A percentile compares a stretch with the other conserved stretches of the same genome.
These are phyloP conservation scores for Penicillium fuscoglaucum DNA, from an alignment of 2,329 filamentous ascomycete genomes.

Conservation along the genomic window DNA sequence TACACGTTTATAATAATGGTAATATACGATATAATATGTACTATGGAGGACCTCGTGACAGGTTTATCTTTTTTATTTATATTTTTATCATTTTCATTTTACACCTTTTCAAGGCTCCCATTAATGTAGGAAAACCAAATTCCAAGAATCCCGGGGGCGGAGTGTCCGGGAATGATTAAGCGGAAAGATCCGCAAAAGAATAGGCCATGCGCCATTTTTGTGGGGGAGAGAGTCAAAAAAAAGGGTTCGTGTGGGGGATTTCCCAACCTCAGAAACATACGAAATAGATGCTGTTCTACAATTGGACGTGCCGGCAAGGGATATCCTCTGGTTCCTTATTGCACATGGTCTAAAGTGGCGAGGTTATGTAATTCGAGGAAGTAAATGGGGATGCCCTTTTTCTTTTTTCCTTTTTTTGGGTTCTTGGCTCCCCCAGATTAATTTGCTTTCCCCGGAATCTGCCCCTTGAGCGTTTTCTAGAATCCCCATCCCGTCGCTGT, in stretches of 20 bases:
- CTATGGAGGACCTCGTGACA: conserved; percentile 6
- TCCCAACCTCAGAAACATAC: conserved; percentile 4
- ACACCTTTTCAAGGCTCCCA: neutral
- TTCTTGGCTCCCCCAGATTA: conserved; percentile 7
- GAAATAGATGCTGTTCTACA: neutral
- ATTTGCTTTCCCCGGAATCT: conserved; percentile 10
- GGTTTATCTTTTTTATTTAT: neutral
- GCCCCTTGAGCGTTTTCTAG: conserved; percentile 18
- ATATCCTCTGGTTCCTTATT: conserved; percentile 11
- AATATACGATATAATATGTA: neutral
- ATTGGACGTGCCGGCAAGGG: conserved; percentile 1
- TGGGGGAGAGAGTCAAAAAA: conserved; percentile 24
- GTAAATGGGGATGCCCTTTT: neutral
- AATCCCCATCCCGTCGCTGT: conserved; percentile 10
- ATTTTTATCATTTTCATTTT: neutral
- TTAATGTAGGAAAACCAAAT: neutral
- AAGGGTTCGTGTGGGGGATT: conserved; percentile 30
- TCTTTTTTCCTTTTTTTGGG: neutral
- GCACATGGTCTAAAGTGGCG: conserved; percentile 9
- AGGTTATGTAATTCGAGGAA: neutral
- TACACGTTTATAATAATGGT: neutral
- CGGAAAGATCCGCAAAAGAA: conserved; percentile 22
- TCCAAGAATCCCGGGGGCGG: conserved; percentile 12
- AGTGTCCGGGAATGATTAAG: conserved; percentile 6
- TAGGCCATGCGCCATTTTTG: conserved; percentile 30